Evolutionary conservation across 345 rosid species (phyloP).

Genomic region (Sapria himalayana): DNA sequence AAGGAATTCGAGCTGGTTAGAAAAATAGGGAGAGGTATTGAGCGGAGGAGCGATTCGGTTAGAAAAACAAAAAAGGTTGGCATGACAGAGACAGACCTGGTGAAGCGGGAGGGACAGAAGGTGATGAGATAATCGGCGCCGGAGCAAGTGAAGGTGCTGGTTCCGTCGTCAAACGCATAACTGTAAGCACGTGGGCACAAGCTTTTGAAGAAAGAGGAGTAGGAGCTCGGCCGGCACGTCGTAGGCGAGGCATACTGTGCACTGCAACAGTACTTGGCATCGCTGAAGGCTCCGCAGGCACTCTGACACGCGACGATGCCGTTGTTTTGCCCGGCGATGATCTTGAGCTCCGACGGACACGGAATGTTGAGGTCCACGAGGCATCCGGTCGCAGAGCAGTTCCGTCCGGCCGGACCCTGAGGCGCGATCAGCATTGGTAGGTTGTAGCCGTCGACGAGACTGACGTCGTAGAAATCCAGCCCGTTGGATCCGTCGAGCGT

Average conservation of each 20-base stretch:
- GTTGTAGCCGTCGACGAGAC: slow-evolving; percentile 62
- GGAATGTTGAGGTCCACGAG: slow-evolving; percentile 25
- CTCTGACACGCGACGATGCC: slow-evolving; percentile 41
- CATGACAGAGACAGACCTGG: no score
- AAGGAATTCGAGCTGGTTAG: no score
- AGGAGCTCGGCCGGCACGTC: slow-evolving; percentile 29
- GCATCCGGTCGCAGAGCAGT: slow-evolving; percentile 33
- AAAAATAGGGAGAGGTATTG: no score
- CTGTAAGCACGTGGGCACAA: slow-evolving; percentile 43
- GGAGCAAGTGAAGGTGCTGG: slow-evolving; percentile 36
- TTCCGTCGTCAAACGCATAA: slow-evolving; percentile 44
- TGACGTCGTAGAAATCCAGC: slow-evolving; percentile 43
- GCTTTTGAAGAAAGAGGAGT: slow-evolving; percentile 33
- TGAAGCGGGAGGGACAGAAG: slow-evolving; percentile 27
- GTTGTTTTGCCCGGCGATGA: slow-evolving; percentile 3
- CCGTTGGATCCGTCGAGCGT: slow-evolving; percentile 27
- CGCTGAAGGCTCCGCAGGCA: slow-evolving; percentile 36
- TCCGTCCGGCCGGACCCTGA: slow-evolving; percentile 18
- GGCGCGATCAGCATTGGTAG: slow-evolving; percentile 36
- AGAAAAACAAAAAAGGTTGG: no score
- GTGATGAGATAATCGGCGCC: slow-evolving; percentile 30
- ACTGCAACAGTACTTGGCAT: slow-evolving; percentile 42
- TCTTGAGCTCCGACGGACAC: slow-evolving; percentile 36
- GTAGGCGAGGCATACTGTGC: slow-evolving; percentile 30
- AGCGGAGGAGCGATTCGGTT: no score